These are phyloP conservation scores for Trichoderma cornu-damae DNA, from an alignment of 2,329 filamentous ascomycete genomes.

Conservation along the genomic window DNA sequence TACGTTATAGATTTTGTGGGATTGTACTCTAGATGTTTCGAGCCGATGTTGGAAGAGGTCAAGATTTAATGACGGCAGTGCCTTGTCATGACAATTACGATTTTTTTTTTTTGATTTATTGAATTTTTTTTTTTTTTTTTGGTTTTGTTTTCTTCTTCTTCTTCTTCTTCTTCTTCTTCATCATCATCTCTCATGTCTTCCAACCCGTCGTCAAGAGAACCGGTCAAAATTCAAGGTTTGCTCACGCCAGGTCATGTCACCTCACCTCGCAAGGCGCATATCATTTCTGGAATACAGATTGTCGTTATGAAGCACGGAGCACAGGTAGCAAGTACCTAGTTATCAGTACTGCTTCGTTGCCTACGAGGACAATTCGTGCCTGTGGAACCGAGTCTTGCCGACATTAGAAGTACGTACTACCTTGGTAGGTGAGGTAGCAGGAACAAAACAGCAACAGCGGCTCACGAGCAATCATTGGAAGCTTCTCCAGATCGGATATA, in stretches of 20 bases:
- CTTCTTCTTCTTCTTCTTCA: no score
- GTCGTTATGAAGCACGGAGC: neutral
- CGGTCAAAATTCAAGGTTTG: neutral
- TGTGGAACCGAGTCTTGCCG: neutral
- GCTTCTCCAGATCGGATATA: neutral
- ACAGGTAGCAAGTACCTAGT: no score
- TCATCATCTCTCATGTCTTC: no score
- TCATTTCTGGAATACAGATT: neutral
- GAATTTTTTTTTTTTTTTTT: no score
- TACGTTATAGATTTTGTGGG: slow-evolving; percentile 16
- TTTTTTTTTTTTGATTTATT: neutral
- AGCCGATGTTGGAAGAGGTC: slow-evolving; percentile 3
- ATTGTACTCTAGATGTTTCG: slow-evolving; percentile 16
- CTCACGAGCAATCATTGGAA: neutral
- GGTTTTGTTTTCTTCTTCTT: no score
- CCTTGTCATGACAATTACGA: slow-evolving; percentile 5
- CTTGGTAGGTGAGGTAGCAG: no score
- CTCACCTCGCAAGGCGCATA: neutral
- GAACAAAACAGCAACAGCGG: neutral
- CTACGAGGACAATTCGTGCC: neutral
- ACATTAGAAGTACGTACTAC: neutral
- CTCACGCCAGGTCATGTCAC: neutral
- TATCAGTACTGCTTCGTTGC: no score
- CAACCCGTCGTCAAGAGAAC: neutral
- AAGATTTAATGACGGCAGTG: slow-evolving; percentile 10